Conservation (phyloP, 1,284 basidiomycete species). For the Moniliophthora roreri region DNA sequence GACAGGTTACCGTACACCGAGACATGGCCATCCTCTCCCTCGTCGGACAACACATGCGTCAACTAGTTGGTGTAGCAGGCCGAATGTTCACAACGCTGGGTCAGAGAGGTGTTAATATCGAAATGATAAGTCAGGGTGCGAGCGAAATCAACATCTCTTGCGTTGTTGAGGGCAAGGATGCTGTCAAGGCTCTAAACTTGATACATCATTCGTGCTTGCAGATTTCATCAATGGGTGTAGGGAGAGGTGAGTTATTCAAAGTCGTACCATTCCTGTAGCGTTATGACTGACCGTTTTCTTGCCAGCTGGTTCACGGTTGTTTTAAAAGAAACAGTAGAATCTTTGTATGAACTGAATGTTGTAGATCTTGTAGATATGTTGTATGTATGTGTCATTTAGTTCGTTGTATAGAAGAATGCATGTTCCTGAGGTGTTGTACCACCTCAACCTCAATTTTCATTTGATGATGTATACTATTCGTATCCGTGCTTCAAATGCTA, state of each 20-base stretch:
- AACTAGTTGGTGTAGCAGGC: constrained; percentile 94
- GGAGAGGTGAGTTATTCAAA: constrained; percentile 2
- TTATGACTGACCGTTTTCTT: not conserved
- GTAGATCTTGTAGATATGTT: too few relatives aligned
- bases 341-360: too few relatives aligned
- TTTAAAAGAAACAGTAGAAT: too few relatives aligned
- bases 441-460: too few relatives aligned
- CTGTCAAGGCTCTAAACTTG: constrained; percentile 92
- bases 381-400: too few relatives aligned
- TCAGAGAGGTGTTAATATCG: constrained; percentile 94
- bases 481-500: too few relatives aligned
- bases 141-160: constrained; percentile 99
- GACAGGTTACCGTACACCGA: constrained; percentile 80
- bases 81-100: constrained; percentile 96
- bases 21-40: constrained; percentile 97
- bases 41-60: constrained; percentile 92
- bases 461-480: too few relatives aligned
- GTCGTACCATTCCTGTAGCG: not conserved
- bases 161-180: constrained; percentile 87
- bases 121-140: constrained; percentile 99
- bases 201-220: constrained; percentile 92
- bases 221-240: constrained; percentile 31
- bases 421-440: too few relatives aligned
- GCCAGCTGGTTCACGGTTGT: constrained; percentile 29
- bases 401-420: too few relatives aligned